Percentiles rank a stretch among this genome's conserved stretches.
Conservation (phyloP, 2,329 filamentous ascomycete genomes). For the Colletotrichum trifolii region DNA sequence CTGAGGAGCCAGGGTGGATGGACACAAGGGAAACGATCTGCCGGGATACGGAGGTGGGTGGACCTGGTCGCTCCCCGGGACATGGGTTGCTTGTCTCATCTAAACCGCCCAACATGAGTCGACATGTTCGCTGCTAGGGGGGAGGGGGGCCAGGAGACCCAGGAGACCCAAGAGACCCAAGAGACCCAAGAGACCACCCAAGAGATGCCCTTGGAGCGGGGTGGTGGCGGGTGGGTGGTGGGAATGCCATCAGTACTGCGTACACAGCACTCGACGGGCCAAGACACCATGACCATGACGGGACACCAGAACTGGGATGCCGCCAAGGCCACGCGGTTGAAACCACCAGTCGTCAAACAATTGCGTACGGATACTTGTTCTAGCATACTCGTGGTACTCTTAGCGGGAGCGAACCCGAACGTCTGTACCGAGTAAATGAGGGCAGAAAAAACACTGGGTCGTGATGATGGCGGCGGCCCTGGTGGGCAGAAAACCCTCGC, state of each 20-base stretch:
- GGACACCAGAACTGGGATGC: constrained; percentile 1
- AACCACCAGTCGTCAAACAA: constrained; percentile 28
- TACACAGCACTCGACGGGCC: constrained; percentile 8
- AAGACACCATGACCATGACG: constrained; percentile 10
- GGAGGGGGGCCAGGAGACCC: constrained; percentile 1
- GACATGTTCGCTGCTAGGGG: constrained; percentile 18
- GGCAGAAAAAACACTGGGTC: too few relatives aligned
- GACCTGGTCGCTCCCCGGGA: neutral
- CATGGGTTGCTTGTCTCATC: constrained; percentile 31
- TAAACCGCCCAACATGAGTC: constrained; percentile 24
- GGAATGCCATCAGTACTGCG: too few relatives aligned
- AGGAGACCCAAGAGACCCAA: too few relatives aligned
- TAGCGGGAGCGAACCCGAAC: too few relatives aligned
- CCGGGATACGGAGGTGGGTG: constrained; percentile 32
- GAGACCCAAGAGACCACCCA: too few relatives aligned
- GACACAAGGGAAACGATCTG: constrained; percentile 30
- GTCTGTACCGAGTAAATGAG: too few relatives aligned
- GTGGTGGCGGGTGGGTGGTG: too few relatives aligned
- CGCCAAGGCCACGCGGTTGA: constrained; percentile 22
- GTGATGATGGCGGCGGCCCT: too few relatives aligned
- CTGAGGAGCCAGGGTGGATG: constrained; percentile 7
- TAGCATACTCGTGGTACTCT: constrained; percentile 1
- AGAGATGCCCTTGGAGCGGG: too few relatives aligned
- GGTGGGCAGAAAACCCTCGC: constrained; percentile 2
- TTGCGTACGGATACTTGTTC: neutral